phyloP scores from a whole-genome alignment of 73 alveolate genomes.

The Paramecium sexaurelia region DNA sequence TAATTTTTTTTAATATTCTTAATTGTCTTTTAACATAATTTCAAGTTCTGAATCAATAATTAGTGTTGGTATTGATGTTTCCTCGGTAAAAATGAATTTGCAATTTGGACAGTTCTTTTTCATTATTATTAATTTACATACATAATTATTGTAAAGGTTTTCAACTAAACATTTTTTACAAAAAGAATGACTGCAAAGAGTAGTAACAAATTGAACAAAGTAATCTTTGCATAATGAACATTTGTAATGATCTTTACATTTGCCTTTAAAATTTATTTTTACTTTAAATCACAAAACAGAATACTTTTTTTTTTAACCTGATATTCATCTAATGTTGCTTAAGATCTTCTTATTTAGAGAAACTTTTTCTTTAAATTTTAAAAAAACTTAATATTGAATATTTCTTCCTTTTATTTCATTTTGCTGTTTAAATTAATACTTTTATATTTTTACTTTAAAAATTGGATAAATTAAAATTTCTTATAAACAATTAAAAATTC shows the following conservation, averaged over 20 bases:
- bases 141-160: background rate
- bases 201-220: background rate
- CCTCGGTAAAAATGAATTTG: background rate
- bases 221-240: background rate
- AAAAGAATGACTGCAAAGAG: background rate
- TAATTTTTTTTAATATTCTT: background rate
- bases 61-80: background rate
- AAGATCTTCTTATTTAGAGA: background rate
- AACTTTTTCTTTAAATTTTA: no score
- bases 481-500: no score
- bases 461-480: no score
- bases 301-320: background rate
- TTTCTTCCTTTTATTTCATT: no score
- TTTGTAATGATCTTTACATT: background rate
- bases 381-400: no score
- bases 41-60: background rate
- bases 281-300: background rate
- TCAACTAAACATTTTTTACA: background rate
- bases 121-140: background rate
- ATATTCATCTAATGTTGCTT: background rate
- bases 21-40: background rate
- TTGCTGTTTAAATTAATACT: no score
- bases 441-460: no score
- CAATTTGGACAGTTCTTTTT: background rate
- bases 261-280: background rate